Conservation (phyloP, 345 rosid genomes). For the Citrus cavaleriei region DNA sequence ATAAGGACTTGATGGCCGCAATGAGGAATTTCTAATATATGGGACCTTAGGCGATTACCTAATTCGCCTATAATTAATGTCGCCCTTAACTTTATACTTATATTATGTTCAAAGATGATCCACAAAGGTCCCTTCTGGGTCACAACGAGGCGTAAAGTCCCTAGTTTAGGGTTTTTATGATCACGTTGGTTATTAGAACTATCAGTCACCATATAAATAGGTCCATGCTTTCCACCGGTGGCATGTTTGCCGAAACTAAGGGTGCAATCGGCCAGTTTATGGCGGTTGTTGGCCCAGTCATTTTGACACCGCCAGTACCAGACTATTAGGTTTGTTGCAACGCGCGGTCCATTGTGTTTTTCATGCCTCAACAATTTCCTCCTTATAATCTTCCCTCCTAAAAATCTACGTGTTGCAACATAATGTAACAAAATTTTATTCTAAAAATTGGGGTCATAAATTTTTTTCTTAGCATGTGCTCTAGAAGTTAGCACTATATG, state of each 20-base stretch:
- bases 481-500: no score
- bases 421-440: no score
- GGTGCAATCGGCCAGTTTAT: conserved; percentile 54
- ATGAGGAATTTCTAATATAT: no score
- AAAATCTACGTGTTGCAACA: neutral
- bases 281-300: conserved; percentile 49
- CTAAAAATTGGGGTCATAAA: no score
- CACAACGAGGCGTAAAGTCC: conserved; percentile 74
- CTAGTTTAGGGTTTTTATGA: conserved; percentile 48
- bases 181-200: conserved; percentile 33
- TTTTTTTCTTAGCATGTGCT: no score
- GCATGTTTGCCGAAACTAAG: conserved; percentile 68
- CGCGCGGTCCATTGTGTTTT: neutral
- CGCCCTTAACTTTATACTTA: conserved; percentile 47
- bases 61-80: no score
- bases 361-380: conserved; percentile 1
- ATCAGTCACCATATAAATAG: conserved; percentile 53
- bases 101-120: conserved; percentile 60
- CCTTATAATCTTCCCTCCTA: conserved; percentile 24
- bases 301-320: conserved; percentile 58
- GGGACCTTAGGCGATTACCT: no score
- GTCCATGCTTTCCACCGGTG: conserved; percentile 58
- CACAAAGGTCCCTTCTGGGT: conserved; percentile 65
- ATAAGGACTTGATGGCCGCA: no score
- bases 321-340: conserved; percentile 52